phyloP scores from a whole-genome alignment of 768 basidiomycete species.

The Amanita fuliginea region DNA sequence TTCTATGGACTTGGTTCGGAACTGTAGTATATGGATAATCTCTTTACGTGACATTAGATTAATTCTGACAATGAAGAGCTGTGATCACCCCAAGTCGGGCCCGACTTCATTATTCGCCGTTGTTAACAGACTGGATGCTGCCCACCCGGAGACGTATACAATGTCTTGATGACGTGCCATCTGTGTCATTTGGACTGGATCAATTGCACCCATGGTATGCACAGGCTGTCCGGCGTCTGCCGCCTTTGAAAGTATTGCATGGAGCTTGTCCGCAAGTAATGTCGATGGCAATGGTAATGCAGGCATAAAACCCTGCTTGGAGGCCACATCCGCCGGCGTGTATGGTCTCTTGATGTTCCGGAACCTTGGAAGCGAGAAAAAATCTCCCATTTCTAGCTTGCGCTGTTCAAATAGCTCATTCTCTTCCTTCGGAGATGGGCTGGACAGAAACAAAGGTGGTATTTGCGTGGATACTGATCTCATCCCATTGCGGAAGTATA shows the following conservation, averaged over 20 bases:
- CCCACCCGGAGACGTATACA: conserved; percentile 92
- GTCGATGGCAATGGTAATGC: conserved; percentile 67
- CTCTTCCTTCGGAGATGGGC: conserved; percentile 51
- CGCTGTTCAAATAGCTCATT: conserved; percentile 46
- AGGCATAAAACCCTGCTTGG: conserved; percentile 84
- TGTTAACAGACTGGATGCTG: conserved; percentile 73
- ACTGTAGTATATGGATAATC: conserved; percentile 97
- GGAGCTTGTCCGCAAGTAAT: conserved; percentile 82
- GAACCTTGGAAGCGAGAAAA: conserved; percentile 73
- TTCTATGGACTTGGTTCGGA: conserved; percentile 87
- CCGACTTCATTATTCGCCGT: conserved; percentile 89
- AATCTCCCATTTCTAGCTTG: conserved; percentile 51
- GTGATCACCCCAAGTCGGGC: conserved; percentile 74
- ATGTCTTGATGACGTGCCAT: conserved; percentile 83
- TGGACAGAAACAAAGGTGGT: conserved; percentile 39
- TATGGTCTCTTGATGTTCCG: conserved; percentile 68
- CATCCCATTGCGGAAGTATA: conserved; percentile 7
- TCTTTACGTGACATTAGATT: conserved; percentile 21
- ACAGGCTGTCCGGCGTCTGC: conserved; percentile 58
- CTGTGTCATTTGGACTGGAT: conserved; percentile 92
- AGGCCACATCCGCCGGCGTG: conserved; percentile 65
- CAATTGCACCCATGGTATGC: conserved; percentile 89
- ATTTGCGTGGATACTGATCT: conserved; percentile 27
- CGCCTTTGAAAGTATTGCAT: conserved; percentile 49
- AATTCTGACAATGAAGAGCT: conserved; percentile 11